Percentiles rank a stretch among this genome's conserved stretches.
phyloP scores from a whole-genome alignment of 1,284 basidiomycete genomes.

The Fomitiporia mediterranea region DNA sequence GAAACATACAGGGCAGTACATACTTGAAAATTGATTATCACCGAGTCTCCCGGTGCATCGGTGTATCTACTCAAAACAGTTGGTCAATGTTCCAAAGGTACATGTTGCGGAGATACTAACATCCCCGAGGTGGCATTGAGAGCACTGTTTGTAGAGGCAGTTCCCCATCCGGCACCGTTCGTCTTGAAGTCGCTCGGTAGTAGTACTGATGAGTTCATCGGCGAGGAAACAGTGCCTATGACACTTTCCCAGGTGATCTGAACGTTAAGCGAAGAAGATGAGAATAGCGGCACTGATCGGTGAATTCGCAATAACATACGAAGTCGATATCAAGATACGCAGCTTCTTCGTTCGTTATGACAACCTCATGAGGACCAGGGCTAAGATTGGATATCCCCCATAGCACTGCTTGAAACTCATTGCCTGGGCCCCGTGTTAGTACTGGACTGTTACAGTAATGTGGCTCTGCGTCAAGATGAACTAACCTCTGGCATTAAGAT shows the following conservation, averaged over 20 bases:
- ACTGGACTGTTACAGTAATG: background rate
- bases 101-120: slow-evolving; percentile 12
- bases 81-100: background rate
- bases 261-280: background rate
- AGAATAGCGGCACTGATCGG: slow-evolving; percentile 12
- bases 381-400: slow-evolving; percentile 15
- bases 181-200: background rate
- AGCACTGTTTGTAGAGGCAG: background rate
- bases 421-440: background rate
- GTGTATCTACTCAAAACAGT: slow-evolving; percentile 8
- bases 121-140: background rate
- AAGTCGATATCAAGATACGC: slow-evolving; percentile 25
- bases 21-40: slow-evolving; percentile 14
- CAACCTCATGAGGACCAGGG: slow-evolving; percentile 14
- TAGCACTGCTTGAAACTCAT: slow-evolving; percentile 15
- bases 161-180: slow-evolving; percentile 13
- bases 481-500: background rate
- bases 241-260: slow-evolving; percentile 20
- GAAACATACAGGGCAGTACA: background rate
- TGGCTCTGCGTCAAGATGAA: background rate
- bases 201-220: background rate
- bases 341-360: slow-evolving; percentile 16
- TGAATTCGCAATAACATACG: slow-evolving; percentile 16
- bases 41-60: slow-evolving; percentile 5
- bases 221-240: background rate